phyloP scores from a whole-genome alignment of 805 yeast genomes.

The Yarrowia osloensis region DNA sequence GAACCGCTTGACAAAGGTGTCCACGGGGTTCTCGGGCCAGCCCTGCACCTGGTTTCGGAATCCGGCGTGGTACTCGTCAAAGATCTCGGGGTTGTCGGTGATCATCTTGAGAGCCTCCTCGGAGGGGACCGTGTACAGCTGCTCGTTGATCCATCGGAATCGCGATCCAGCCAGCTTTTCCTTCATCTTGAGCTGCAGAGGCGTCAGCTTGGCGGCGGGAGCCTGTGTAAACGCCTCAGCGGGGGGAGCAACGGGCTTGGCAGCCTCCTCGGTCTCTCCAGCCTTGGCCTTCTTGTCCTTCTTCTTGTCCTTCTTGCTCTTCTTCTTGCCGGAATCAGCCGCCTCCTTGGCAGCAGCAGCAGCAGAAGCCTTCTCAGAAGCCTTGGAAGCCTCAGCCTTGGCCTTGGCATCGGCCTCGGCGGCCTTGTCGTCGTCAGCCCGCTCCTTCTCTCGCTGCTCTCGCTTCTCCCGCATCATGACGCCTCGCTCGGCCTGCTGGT shows the following conservation, averaged over 20 bases:
- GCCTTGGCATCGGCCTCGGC: slow-evolving; percentile 9
- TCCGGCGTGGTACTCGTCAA: slow-evolving; percentile 94
- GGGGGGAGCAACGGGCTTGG: not conserved
- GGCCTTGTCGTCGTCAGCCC: not conserved
- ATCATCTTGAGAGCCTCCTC: slow-evolving; percentile 73
- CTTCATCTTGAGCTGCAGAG: slow-evolving; percentile 86
- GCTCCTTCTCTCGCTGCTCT: slow-evolving; percentile 33
- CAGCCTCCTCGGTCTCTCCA: slow-evolving; percentile 35
- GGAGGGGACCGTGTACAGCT: slow-evolving; percentile 84
- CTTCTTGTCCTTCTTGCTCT: slow-evolving; percentile 31
- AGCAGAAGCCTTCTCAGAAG: slow-evolving; percentile 27
- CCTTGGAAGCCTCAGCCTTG: not conserved
- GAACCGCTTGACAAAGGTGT: slow-evolving; percentile 76
- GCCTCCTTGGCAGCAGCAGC: slow-evolving; percentile 11
- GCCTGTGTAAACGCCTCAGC: slow-evolving; percentile 16
- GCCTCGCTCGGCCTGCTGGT: slow-evolving; percentile 37
- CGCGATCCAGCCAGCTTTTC: slow-evolving; percentile 92
- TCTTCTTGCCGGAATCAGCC: slow-evolving; percentile 13
- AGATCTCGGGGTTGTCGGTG: slow-evolving; percentile 78
- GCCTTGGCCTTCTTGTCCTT: slow-evolving; percentile 32
- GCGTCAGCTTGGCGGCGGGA: slow-evolving; percentile 36
- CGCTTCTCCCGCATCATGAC: slow-evolving; percentile 35
- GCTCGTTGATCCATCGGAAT: slow-evolving; percentile 98
- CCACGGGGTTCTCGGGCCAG: slow-evolving; percentile 99
- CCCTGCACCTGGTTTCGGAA: slow-evolving; percentile 91